Percentiles rank a stretch among this genome's conserved stretches.
phyloP scores from a whole-genome alignment of 192 early-diverging fungal species.

The Coemansia sp. region DNA sequence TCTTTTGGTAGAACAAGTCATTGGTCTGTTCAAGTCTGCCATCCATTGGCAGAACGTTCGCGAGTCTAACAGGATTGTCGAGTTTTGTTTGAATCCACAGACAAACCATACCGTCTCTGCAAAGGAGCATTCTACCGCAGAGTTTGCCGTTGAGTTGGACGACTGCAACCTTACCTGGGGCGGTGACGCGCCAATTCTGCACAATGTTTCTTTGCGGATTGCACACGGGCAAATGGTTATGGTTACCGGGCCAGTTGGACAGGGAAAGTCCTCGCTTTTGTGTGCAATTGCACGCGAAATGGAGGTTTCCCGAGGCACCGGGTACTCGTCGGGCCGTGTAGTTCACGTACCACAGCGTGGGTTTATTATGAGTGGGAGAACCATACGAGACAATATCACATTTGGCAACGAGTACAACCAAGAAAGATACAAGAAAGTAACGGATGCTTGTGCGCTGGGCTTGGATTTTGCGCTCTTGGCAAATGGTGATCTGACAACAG shows the following conservation, averaged over 20 bases:
- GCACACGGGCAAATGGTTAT: slow-evolving; percentile 49
- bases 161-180: slow-evolving; percentile 18
- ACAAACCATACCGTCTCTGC: slow-evolving; percentile 2
- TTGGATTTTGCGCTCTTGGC: slow-evolving; percentile 59
- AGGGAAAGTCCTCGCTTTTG: slow-evolving; percentile 63
- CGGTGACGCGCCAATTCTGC: slow-evolving; percentile 22
- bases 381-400: slow-evolving; percentile 62
- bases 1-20: slow-evolving; percentile 5
- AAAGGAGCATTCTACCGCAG: background rate
- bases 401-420: slow-evolving; percentile 61
- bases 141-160: background rate
- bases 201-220: slow-evolving; percentile 54
- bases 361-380: slow-evolving; percentile 72
- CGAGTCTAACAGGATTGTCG: slow-evolving; percentile 20
- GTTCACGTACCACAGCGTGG: slow-evolving; percentile 77
- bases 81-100: slow-evolving; percentile 10
- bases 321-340: slow-evolving; percentile 32
- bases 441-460: slow-evolving; percentile 56
- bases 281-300: slow-evolving; percentile 60
- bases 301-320: slow-evolving; percentile 25
- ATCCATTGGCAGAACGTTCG: slow-evolving; percentile 15
- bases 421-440: slow-evolving; percentile 42
- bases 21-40: background rate
- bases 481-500: slow-evolving; percentile 12
- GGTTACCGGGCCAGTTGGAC: slow-evolving; percentile 58